Base-by-base conservation (phyloP, 1,284 basidiomycete genomes). In the Leccinum subrobustum region DNA sequence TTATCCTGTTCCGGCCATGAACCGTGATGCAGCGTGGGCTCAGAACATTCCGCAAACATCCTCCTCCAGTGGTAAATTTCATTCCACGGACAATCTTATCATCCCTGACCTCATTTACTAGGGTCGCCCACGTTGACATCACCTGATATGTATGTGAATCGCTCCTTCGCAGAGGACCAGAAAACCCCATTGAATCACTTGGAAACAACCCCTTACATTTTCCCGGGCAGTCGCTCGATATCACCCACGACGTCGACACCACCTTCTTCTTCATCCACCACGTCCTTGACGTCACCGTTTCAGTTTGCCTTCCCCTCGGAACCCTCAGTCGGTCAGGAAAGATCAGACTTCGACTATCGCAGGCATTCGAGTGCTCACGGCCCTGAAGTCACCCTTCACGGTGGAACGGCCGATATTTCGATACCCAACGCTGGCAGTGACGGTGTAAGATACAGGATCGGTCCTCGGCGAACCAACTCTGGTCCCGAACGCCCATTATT, bases 401-500 rank as follows among this genome's bases (percentile, higher is more conserved):
- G 86, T 54, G 88, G 86, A 59, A 87, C 86, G 9, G 86, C 88
- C 53, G 85, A 91, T 70, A 81, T 91, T 52, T 84, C 88, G n/a
- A 71, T 86, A 54, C 67, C 81, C 50, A 73, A 80, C 20, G 73
- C 81, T 35, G 73, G 76, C 57, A 73, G 77, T 63, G 85, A 87
- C 63, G 77, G 78, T n/a, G 77, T 85, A 64, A 84, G 88, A 56
- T 86, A 86, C 70, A 80, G 86, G 67, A 72, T 87, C 59, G 77
- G 79, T 53, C 64, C 74, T 29, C 80, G 82, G 47, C 78, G 83
- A 62, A 72, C 81, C 35, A 80, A 81, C 62, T 76, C 81, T 51
- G 77, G 77, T 23, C 73, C 80, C 9, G 86, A 86, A 57, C 82
- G 81, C 42, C 69, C 79, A 2, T 68, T 83, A 59, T 76, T 85